phyloP scores from a whole-genome alignment of 129 eudicot genomes.

The Escallonia rubra region DNA sequence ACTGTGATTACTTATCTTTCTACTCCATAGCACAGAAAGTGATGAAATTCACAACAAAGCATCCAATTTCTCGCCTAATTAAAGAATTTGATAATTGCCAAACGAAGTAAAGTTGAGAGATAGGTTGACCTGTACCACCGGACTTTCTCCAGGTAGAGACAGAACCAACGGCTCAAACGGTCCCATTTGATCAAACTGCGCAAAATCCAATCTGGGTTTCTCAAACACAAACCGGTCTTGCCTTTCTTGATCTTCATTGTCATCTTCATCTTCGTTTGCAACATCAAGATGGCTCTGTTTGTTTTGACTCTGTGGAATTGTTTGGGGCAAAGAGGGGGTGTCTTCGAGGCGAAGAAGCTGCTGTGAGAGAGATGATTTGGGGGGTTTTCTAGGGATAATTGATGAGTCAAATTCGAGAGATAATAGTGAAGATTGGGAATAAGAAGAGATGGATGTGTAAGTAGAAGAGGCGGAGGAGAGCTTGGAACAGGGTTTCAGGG shows the following conservation, averaged over 20 bases:
- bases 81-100: background rate
- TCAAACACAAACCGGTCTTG: constrained; percentile 19
- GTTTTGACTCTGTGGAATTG: constrained; percentile 13
- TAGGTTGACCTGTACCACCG: constrained; percentile 54
- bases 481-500: constrained; percentile 55
- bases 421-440: constrained; percentile 18
- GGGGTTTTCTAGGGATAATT: constrained; percentile 60
- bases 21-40: background rate
- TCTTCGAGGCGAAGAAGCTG: constrained; percentile 64
- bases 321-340: constrained; percentile 16
- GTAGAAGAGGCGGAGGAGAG: constrained; percentile 5
- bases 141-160: constrained; percentile 38
- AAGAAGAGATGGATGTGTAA: constrained; percentile 9
- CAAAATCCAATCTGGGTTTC: constrained; percentile 33
- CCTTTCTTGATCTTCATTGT: constrained; percentile 16
- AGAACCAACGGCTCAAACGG: constrained; percentile 74
- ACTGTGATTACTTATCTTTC: background rate
- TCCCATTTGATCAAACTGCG: constrained; percentile 47
- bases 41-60: background rate
- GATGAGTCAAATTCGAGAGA: constrained; percentile 18
- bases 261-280: constrained; percentile 11
- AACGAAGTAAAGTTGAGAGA: background rate
- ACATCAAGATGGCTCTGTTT: constrained; percentile 2
- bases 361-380: constrained; percentile 64
- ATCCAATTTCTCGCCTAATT: background rate